Conservation (phyloP, 78 protist species). For the Diacronema lutheri region DNA sequence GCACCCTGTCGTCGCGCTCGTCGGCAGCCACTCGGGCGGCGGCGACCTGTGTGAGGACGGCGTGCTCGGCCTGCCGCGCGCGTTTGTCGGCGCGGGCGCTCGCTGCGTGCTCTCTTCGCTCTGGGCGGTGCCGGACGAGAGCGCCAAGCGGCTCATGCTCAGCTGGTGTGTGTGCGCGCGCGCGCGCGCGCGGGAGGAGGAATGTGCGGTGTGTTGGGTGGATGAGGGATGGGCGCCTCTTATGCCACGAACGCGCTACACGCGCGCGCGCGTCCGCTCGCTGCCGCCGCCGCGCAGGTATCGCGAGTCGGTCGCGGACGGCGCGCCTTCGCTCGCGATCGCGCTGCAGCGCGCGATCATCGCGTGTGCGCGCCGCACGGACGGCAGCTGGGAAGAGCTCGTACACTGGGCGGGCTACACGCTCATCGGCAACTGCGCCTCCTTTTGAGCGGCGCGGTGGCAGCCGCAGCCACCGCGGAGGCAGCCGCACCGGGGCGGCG, state of each 20-base stretch:
- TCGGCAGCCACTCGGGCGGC: too few species aligned
- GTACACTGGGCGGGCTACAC: not conserved
- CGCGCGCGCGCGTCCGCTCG: not conserved
- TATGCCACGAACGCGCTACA: too few species aligned
- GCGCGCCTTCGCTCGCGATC: not conserved
- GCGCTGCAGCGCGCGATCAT: not conserved
- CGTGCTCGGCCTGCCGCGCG: conserved; percentile 5
- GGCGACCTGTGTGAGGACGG: not conserved
- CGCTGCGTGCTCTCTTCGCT: not conserved
- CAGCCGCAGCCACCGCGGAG: too few species aligned
- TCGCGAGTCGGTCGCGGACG: too few species aligned
- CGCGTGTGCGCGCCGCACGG: not conserved
- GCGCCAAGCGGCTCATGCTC: not conserved
- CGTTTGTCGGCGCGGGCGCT: not conserved
- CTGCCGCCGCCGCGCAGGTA: too few species aligned
- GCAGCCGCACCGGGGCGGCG: too few species aligned
- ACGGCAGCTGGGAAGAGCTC: not conserved
- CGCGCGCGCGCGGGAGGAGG: too few species aligned
- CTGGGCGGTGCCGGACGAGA: not conserved
- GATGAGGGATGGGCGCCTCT: too few species aligned
- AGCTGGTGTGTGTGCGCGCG: not conserved
- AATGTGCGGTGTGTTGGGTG: too few species aligned
- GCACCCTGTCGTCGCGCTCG: too few species aligned
- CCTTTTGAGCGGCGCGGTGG: too few species aligned
- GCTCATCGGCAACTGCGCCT: not conserved